phyloP scores from a whole-genome alignment of 2,329 filamentous ascomycete species.

The Hypomyces rosellus region DNA sequence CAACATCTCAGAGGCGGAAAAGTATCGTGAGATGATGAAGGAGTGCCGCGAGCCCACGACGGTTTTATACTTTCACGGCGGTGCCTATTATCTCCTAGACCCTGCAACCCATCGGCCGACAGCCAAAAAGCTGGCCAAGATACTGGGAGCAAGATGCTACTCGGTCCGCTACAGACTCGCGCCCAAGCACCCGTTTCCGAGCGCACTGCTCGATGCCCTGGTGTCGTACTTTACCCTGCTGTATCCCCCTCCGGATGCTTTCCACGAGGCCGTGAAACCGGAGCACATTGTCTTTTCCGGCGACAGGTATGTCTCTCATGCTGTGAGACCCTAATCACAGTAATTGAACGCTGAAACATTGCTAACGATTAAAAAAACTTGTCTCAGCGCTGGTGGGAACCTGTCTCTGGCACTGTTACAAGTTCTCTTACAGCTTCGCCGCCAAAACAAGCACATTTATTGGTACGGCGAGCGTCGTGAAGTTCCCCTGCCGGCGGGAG shows the following conservation, averaged over 20 bases:
- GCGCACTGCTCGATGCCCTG: conserved; percentile 66
- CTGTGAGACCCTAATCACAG: background rate
- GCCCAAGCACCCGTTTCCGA: conserved; percentile 68
- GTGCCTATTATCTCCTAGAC: conserved; percentile 67
- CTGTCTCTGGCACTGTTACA: conserved; percentile 62
- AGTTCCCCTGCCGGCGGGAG: conserved; percentile 61
- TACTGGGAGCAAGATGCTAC: conserved; percentile 62
- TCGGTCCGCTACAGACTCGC: conserved; percentile 69
- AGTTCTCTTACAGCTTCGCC: conserved; percentile 57
- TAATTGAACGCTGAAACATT: background rate
- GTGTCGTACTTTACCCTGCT: conserved; percentile 67
- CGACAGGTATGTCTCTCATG: conserved; percentile 45
- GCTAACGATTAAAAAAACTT: background rate
- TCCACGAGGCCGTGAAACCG: conserved; percentile 59
- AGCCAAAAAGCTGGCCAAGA: conserved; percentile 55
- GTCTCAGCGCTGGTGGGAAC: conserved; percentile 62
- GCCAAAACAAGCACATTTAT: conserved; percentile 38
- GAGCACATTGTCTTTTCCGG: conserved; percentile 64
- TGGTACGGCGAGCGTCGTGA: conserved; percentile 56
- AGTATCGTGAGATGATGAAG: conserved; percentile 60
- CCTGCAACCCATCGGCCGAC: conserved; percentile 58
- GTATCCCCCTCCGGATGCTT: conserved; percentile 61
- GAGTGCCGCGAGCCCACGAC: conserved; percentile 59
- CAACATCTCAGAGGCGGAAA: conserved; percentile 53
- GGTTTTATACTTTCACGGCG: conserved; percentile 69